Percentiles rank a stretch among this genome's conserved stretches.
Conservation (phyloP, 2,329 filamentous ascomycete genomes). For the Emydomyces testavorans region DNA sequence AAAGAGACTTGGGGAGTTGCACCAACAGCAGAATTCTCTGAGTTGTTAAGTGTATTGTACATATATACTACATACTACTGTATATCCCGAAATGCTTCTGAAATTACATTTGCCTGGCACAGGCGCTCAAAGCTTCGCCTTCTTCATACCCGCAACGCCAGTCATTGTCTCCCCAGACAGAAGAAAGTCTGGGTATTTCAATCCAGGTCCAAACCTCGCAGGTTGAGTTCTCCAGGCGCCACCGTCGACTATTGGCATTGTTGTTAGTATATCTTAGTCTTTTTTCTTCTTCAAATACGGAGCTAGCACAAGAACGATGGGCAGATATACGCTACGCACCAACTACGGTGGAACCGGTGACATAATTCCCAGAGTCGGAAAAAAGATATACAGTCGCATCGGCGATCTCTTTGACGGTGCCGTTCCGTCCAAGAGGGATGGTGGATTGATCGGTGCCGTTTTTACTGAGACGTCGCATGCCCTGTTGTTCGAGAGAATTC, state of each 20-base stretch:
- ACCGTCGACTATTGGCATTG: conserved; percentile 28
- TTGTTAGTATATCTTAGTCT: neutral
- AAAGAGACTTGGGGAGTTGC: too few species aligned
- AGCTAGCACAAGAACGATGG: conserved; percentile 4
- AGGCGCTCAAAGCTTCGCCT: conserved; percentile 40
- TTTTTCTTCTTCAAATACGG: too few species aligned
- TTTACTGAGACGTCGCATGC: conserved; percentile 53
- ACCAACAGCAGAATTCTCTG: too few species aligned
- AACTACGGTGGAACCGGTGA: conserved; percentile 72
- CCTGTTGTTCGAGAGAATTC: too few species aligned
- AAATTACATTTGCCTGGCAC: neutral
- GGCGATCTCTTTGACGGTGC: conserved; percentile 74
- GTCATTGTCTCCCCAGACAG: conserved; percentile 42
- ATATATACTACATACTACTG: too few species aligned
- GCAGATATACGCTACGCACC: conserved; percentile 28
- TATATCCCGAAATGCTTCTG: neutral
- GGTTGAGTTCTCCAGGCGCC: conserved; percentile 32
- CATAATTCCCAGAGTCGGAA: conserved; percentile 70
- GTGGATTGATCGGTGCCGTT: conserved; percentile 40
- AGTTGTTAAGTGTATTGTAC: too few species aligned
- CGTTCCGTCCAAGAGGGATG: conserved; percentile 65
- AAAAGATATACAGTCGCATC: conserved; percentile 88
- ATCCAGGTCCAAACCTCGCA: conserved; percentile 24
- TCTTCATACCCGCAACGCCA: conserved; percentile 49
- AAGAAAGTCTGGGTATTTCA: conserved; percentile 49